Conservation (phyloP, 495 filamentous ascomycete species). For the Clohesyomyces aquaticus region DNA sequence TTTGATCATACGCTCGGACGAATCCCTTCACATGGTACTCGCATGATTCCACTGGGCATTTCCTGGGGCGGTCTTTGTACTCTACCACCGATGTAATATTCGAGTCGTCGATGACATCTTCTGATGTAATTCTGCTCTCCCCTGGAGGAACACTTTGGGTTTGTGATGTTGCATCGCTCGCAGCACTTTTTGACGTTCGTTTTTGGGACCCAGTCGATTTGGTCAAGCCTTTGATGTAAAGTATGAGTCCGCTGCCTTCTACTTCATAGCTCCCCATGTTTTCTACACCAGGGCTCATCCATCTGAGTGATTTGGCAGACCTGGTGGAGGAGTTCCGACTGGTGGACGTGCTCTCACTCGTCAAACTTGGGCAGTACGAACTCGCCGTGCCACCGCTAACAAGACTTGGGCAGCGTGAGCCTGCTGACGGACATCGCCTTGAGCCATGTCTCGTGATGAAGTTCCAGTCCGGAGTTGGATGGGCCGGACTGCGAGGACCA, state of each 20-base stretch:
- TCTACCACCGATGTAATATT: not conserved
- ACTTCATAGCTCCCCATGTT: too few species aligned
- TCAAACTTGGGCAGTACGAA: conserved; percentile 23
- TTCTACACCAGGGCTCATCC: not conserved
- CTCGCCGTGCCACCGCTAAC: too few species aligned
- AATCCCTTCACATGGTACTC: conserved; percentile 35
- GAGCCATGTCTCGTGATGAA: conserved; percentile 9
- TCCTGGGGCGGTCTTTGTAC: conserved; percentile 14
- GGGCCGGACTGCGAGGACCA: not conserved
- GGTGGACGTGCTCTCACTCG: conserved; percentile 16
- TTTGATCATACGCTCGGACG: conserved; percentile 14
- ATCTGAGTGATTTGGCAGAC: conserved; percentile 15
- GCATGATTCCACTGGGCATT: conserved; percentile 34
- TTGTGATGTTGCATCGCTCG: not conserved
- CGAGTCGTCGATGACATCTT: not conserved
- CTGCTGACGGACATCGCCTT: too few species aligned
- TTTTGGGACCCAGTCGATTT: too few species aligned
- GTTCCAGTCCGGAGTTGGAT: conserved; percentile 18
- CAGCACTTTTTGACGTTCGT: too few species aligned
- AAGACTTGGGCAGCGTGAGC: conserved; percentile 20
- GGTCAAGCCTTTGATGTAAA: too few species aligned
- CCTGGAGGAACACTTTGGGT: not conserved
- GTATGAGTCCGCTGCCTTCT: too few species aligned
- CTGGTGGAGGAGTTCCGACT: conserved; percentile 31
- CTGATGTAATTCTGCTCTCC: too few species aligned